These are phyloP conservation scores for Scheffersomyces illinoinensis DNA, from an alignment of 1,139 yeast genomes.

Conservation along the genomic window DNA sequence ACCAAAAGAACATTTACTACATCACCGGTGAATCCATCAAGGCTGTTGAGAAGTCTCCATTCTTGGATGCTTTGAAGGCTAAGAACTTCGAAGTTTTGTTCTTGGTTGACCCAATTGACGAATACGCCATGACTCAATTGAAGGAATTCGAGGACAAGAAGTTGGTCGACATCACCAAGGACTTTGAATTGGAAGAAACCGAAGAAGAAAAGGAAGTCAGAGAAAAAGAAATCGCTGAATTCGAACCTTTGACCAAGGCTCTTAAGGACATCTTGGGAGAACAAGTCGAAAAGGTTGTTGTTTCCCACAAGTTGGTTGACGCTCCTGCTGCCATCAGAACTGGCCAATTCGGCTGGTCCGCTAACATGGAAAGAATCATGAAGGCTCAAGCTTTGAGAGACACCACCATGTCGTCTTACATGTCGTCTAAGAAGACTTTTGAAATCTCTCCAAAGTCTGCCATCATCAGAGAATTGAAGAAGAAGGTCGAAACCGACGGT, in stretches of 20 bases:
- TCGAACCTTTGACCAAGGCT: constrained; percentile 91
- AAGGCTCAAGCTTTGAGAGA: constrained; percentile 99
- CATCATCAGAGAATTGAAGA: constrained; percentile 91
- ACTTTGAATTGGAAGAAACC: constrained; percentile 98
- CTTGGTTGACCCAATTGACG: constrained; percentile 99
- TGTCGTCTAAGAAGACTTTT: constrained; percentile 99
- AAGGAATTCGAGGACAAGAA: constrained; percentile 99
- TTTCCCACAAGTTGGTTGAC: constrained; percentile 94
- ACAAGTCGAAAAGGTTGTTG: constrained; percentile 98
- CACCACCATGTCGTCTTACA: constrained; percentile 97
- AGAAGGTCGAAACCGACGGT: constrained; percentile 96
- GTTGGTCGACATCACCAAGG: constrained; percentile 98
- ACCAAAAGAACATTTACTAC: constrained; percentile 98
- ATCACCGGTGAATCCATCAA: constrained; percentile 98
- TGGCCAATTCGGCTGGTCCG: constrained; percentile 99
- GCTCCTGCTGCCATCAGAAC: constrained; percentile 99
- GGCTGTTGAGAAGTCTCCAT: constrained; percentile 99
- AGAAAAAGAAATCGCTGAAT: constrained; percentile 91
- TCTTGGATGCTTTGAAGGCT: constrained; percentile 98
- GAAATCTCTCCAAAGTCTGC: constrained; percentile 98
- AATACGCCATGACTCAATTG: constrained; percentile 98
- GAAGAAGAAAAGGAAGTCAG: constrained; percentile 95
- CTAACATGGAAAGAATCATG: constrained; percentile 99
- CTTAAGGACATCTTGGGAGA: constrained; percentile 97
- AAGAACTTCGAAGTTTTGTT: constrained; percentile 97